These are phyloP conservation scores for Bigelowiella natans DNA, from an alignment of 78 protist species.

Conservation along the genomic window DNA sequence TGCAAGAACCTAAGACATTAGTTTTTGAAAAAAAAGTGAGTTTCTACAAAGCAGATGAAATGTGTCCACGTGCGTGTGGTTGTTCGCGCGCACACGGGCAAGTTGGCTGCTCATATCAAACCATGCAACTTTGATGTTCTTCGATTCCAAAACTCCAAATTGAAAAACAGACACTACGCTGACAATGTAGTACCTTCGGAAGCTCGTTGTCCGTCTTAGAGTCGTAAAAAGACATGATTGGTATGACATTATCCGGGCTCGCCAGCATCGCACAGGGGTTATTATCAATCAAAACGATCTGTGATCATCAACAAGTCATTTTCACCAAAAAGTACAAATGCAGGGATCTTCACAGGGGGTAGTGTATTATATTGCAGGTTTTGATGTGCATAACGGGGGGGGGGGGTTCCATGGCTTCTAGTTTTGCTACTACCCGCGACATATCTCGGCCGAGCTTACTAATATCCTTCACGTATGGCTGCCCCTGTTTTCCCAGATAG, in stretches of 20 bases:
- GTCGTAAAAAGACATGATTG: neutral
- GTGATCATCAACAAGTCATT: too few relatives aligned
- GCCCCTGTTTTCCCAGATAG: too few relatives aligned
- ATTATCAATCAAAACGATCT: neutral
- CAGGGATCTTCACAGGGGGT: too few relatives aligned
- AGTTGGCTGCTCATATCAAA: too few relatives aligned
- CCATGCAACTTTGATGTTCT: too few relatives aligned
- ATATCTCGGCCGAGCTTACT: neutral
- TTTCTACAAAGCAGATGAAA: too few relatives aligned
- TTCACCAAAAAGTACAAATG: too few relatives aligned
- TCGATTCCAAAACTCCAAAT: too few relatives aligned
- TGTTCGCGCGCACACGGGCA: neutral
- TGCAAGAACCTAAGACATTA: neutral
- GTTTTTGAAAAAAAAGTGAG: neutral
- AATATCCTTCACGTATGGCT: neutral
- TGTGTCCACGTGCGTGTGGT: too few relatives aligned
- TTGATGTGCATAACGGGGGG: neutral
- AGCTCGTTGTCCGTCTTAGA: neutral
- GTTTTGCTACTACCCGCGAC: neutral
- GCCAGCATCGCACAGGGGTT: neutral
- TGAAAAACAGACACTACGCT: too few relatives aligned
- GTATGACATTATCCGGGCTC: neutral
- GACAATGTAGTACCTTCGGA: neutral
- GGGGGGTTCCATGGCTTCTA: too few relatives aligned
- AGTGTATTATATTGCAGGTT: neutral